These are phyloP conservation scores for Trichosporon ovoides DNA, from an alignment of 1,284 basidiomycete species.

Conservation along the genomic window DNA sequence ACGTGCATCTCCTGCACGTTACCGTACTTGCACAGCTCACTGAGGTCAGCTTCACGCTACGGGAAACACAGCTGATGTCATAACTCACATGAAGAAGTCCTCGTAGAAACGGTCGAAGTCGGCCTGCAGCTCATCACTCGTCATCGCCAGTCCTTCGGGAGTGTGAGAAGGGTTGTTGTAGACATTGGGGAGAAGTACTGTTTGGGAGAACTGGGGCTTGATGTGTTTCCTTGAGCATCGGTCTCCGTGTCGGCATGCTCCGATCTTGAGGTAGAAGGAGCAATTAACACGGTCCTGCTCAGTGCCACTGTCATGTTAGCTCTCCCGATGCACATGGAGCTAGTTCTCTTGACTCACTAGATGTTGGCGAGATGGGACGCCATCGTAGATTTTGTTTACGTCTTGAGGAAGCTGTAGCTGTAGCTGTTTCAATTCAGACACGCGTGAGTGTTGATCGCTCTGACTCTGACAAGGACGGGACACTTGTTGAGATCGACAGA, in stretches of 20 bases:
- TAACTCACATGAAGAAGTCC: slow-evolving; percentile 68
- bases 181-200: slow-evolving; percentile 95
- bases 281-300: slow-evolving; percentile 50
- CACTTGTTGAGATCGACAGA: background rate
- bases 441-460: slow-evolving; percentile 7
- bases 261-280: slow-evolving; percentile 51
- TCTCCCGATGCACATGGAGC: background rate
- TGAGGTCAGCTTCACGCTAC: slow-evolving; percentile 8
- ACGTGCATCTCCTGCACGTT: slow-evolving; percentile 94
- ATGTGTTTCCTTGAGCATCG: slow-evolving; percentile 76
- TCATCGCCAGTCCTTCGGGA: slow-evolving; percentile 71
- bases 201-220: slow-evolving; percentile 93
- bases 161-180: slow-evolving; percentile 93
- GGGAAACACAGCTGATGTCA: no score
- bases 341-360: slow-evolving; percentile 40
- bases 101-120: slow-evolving; percentile 98
- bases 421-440: slow-evolving; percentile 5
- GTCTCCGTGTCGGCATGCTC: slow-evolving; percentile 48
- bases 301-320: slow-evolving; percentile 40
- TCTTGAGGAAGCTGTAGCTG: background rate
- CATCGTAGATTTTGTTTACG: slow-evolving; percentile 26
- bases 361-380: slow-evolving; percentile 48
- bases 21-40: slow-evolving; percentile 88
- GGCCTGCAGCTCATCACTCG: slow-evolving; percentile 67
- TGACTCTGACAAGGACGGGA: background rate